Percentiles rank a stretch among this genome's conserved stretches.
Conservation (phyloP, 768 basidiomycete genomes). For the Suillus sp. region DNA sequence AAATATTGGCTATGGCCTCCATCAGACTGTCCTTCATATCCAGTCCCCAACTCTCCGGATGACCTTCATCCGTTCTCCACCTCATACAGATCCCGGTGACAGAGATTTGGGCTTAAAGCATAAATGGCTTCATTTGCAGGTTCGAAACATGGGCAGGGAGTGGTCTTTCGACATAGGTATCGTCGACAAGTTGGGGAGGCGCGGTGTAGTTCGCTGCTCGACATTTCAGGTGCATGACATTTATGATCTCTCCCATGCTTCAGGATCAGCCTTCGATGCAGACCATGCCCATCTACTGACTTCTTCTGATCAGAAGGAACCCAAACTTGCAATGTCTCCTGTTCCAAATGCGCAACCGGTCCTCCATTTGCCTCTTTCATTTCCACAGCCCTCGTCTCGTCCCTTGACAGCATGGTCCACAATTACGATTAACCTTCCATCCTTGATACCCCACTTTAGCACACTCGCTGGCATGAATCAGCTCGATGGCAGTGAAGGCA, state of each 20-base stretch:
- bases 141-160: slow-evolving; percentile 63
- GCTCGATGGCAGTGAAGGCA: slow-evolving; percentile 25
- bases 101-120: slow-evolving; percentile 60
- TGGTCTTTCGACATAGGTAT: slow-evolving; percentile 80
- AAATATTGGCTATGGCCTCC: slow-evolving; percentile 42
- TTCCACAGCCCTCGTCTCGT: slow-evolving; percentile 55
- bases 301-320: slow-evolving; percentile 48
- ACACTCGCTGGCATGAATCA: slow-evolving; percentile 40
- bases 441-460: slow-evolving; percentile 62
- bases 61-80: slow-evolving; percentile 70
- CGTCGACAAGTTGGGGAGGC: slow-evolving; percentile 60
- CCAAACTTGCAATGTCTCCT: slow-evolving; percentile 44
- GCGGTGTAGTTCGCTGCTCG: slow-evolving; percentile 66
- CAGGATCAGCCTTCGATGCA: slow-evolving; percentile 2
- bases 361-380: slow-evolving; percentile 70
- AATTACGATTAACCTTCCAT: slow-evolving; percentile 59
- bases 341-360: slow-evolving; percentile 47
- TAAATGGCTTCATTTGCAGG: slow-evolving; percentile 76
- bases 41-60: slow-evolving; percentile 73
- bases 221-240: slow-evolving; percentile 71
- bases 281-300: slow-evolving; percentile 8
- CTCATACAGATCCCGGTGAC: slow-evolving; percentile 22
- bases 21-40: slow-evolving; percentile 75
- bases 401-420: slow-evolving; percentile 73
- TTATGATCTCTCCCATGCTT: neutral